These are phyloP conservation scores for Claviceps sp. DNA, from an alignment of 2,329 filamentous ascomycete genomes.

Conservation along the genomic window DNA sequence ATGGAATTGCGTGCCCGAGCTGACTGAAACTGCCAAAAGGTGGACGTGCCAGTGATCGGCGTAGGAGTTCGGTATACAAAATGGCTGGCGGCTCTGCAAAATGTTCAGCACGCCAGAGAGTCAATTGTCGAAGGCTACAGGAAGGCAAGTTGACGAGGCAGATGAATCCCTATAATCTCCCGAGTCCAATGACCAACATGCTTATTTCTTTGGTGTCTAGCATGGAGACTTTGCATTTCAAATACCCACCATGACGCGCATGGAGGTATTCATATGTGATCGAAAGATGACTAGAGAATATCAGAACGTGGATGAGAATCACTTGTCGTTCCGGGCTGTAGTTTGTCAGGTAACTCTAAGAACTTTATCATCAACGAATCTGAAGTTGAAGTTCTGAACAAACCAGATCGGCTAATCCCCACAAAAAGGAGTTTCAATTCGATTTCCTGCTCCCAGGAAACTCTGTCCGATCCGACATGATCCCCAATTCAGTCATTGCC, in stretches of 20 bases:
- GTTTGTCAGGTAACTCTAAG: neutral
- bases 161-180: too few species aligned
- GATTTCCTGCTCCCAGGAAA: neutral
- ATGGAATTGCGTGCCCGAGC: too few species aligned
- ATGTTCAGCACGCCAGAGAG: constrained; percentile 6
- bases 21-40: neutral
- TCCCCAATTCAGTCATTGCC: constrained; percentile 7
- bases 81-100: constrained; percentile 7
- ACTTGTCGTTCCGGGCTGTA: constrained; percentile 7
- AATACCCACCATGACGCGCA: constrained; percentile 9
- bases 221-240: constrained; percentile 6
- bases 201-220: neutral
- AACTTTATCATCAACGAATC: too few species aligned
- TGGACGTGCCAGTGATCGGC: constrained; percentile 7
- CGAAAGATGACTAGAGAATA: constrained; percentile 8
- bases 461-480: neutral
- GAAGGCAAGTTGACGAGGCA: constrained; percentile 1
- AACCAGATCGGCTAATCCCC: too few species aligned
- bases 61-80: constrained; percentile 5
- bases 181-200: too few species aligned
- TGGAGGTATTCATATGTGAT: constrained; percentile 9
- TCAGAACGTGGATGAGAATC: constrained; percentile 5
- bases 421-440: constrained; percentile 8
- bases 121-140: constrained; percentile 7
- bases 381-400: too few species aligned